phyloP scores from a whole-genome alignment of 176 grass and related monocot genomes.

The Triticum timopheevii region DNA sequence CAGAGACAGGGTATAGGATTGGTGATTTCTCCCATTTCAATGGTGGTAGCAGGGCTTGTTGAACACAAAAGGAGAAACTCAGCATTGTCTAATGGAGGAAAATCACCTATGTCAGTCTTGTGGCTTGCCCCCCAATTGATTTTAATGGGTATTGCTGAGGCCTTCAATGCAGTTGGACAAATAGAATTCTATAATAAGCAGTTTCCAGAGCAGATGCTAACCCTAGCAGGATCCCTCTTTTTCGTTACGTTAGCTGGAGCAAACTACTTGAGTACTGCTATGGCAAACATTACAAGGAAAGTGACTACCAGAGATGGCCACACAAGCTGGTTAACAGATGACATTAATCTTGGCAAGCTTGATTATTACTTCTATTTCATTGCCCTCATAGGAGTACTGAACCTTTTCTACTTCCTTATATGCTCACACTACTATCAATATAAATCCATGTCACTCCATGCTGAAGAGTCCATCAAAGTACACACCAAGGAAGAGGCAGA shows the following conservation, averaged over 20 bases:
- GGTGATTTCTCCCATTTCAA: constrained; percentile 48
- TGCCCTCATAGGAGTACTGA: constrained; percentile 49
- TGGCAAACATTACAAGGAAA: constrained; percentile 47
- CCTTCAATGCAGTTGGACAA: constrained; percentile 70
- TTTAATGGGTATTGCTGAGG: constrained; percentile 67
- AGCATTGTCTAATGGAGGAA: constrained; percentile 58
- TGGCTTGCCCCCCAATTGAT: constrained; percentile 77
- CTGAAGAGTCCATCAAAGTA: constrained; percentile 26
- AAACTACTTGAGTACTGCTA: constrained; percentile 63
- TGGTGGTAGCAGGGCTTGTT: constrained; percentile 69
- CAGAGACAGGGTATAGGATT: constrained; percentile 78
- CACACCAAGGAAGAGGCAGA: constrained; percentile 17
- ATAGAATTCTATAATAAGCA: constrained; percentile 86
- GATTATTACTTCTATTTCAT: constrained; percentile 68
- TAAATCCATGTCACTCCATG: constrained; percentile 49
- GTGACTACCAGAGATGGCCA: constrained; percentile 41
- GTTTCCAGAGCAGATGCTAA: constrained; percentile 81
- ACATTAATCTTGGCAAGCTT: constrained; percentile 62
- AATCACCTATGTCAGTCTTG: constrained; percentile 55
- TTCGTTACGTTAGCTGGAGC: constrained; percentile 46
- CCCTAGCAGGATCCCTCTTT: constrained; percentile 63
- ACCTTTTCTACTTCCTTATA: constrained; percentile 63
- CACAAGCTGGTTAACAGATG: constrained; percentile 55
- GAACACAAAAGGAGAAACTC: constrained; percentile 62
- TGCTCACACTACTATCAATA: constrained; percentile 71